A percentile compares a stretch with the other conserved stretches of the same genome.
Evolutionary conservation across 139 green algal genomes (phyloP).

Genomic region (Tetraselmis striata): DNA sequence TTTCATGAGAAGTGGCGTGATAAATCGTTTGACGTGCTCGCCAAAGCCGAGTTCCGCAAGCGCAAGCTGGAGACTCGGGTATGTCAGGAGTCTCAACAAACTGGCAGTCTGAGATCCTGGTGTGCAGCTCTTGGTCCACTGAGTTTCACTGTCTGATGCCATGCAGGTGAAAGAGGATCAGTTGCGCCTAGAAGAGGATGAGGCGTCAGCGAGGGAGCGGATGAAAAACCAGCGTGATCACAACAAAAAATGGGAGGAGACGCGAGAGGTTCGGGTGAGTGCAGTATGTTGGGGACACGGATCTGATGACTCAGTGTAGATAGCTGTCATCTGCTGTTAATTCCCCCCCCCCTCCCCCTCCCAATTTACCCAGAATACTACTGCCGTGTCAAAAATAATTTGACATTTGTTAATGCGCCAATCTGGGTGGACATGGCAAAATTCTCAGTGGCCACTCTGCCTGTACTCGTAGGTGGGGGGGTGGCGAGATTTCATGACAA

Average conservation of each 20-base stretch:
- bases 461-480: not conserved
- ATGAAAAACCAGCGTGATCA: slow-evolving; percentile 55
- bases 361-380: too few relatives aligned
- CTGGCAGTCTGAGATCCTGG: slow-evolving; percentile 6
- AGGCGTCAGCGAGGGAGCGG: slow-evolving; percentile 39
- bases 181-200: slow-evolving; percentile 51
- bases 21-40: slow-evolving; percentile 75
- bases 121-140: not conserved
- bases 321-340: too few relatives aligned
- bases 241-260: slow-evolving; percentile 79
- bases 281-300: too few relatives aligned
- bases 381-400: too few relatives aligned
- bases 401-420: too few relatives aligned
- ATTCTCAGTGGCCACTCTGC: too few relatives aligned
- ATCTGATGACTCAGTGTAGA: too few relatives aligned
- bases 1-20: slow-evolving; percentile 80
- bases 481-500: not conserved
- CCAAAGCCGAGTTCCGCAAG: slow-evolving; percentile 63
- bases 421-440: too few relatives aligned
- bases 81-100: too few relatives aligned
- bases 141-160: slow-evolving; percentile 2
- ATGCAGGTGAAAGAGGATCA: slow-evolving; percentile 68
- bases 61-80: slow-evolving; percentile 46
- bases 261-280: slow-evolving; percentile 52
- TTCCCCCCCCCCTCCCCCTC: too few relatives aligned